phyloP scores from a whole-genome alignment of 495 filamentous ascomycete genomes.

The Xeromyces bisporus region DNA sequence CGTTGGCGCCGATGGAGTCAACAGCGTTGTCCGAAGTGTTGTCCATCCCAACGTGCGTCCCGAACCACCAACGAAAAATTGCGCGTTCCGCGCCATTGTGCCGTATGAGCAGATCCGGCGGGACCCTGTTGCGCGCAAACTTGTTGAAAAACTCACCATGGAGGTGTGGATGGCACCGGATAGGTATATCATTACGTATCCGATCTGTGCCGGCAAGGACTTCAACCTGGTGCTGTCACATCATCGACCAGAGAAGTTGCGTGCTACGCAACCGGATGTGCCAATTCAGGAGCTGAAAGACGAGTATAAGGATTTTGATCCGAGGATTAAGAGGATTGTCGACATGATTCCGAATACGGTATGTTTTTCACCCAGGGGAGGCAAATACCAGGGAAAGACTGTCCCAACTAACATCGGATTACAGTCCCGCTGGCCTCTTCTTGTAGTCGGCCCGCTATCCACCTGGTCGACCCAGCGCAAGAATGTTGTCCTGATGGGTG shows the following conservation, averaged over 20 bases:
- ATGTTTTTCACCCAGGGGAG: constrained; percentile 3
- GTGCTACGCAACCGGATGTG: constrained; percentile 8
- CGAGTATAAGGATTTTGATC: constrained; percentile 12
- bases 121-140: constrained; percentile 19
- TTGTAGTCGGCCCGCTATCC: constrained; percentile 12
- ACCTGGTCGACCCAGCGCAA: constrained; percentile 18
- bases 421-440: constrained; percentile 15
- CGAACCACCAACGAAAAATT: constrained; percentile 21
- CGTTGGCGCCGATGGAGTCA: constrained; percentile 25
- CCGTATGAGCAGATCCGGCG: constrained; percentile 19
- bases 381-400: too few species aligned
- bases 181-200: constrained; percentile 27
- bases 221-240: constrained; percentile 34
- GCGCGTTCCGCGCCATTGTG: constrained; percentile 23
- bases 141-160: constrained; percentile 24
- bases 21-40: constrained; percentile 16
- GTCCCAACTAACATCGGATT: too few species aligned
- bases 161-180: constrained; percentile 23
- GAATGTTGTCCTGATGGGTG: constrained; percentile 21
- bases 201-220: constrained; percentile 23
- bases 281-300: constrained; percentile 18
- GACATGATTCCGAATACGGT: constrained; percentile 10
- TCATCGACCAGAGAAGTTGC: constrained; percentile 8
- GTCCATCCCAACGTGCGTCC: constrained; percentile 21
- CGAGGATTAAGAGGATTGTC: constrained; percentile 8